Evolutionary conservation across 768 basidiomycete species (phyloP).

Genomic region (Hericium rajendrae): DNA sequence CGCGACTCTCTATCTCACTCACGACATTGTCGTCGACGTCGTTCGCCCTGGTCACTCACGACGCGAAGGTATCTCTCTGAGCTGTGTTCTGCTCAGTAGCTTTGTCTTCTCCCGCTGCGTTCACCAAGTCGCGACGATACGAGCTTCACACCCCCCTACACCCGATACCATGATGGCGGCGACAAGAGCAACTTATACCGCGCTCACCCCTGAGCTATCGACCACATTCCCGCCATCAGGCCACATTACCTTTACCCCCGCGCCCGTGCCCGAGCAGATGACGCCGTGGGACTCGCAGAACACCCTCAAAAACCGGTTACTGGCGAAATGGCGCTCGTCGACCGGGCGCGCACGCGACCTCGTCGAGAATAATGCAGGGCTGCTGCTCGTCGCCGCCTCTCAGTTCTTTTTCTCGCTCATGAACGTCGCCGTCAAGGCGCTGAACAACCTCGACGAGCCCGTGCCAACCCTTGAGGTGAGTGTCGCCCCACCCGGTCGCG

Average conservation of each 20-base stretch:
- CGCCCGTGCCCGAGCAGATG: neutral
- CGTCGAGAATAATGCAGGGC: slow-evolving; percentile 38
- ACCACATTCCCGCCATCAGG: neutral
- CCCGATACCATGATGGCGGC: neutral
- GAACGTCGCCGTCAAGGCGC: slow-evolving; percentile 53
- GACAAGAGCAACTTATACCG: slow-evolving; percentile 22
- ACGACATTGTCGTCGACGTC: too few species aligned
- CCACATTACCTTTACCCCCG: neutral
- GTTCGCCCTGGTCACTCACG: too few species aligned
- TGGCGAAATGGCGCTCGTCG: neutral
- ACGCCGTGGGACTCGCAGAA: neutral
- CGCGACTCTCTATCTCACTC: too few species aligned
- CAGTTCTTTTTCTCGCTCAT: slow-evolving; percentile 55
- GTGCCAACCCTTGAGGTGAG: slow-evolving; percentile 48
- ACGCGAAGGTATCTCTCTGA: neutral
- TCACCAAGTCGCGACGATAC: neutral
- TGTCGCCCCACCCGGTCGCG: neutral
- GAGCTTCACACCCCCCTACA: neutral
- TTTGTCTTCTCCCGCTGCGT: neutral
- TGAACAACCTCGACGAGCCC: slow-evolving; percentile 48
- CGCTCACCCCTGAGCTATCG: neutral
- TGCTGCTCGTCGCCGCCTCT: slow-evolving; percentile 46
- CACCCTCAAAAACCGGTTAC: neutral
- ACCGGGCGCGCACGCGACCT: neutral
- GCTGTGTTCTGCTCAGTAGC: neutral